Conservation (phyloP, 208 protist genomes). For the Zelonia costaricensis region DNA sequence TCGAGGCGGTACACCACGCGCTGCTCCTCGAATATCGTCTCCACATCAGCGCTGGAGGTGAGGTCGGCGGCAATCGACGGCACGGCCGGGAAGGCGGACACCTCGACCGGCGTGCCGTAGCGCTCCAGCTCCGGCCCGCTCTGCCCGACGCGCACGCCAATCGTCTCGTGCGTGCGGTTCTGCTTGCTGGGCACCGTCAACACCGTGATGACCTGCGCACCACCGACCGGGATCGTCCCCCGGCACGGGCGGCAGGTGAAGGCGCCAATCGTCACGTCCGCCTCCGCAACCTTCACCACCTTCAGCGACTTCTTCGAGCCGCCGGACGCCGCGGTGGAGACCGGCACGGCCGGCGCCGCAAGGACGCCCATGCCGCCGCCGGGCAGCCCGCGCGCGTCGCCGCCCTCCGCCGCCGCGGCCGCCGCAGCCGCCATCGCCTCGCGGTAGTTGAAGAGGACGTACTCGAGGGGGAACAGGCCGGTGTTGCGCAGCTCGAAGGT, state of each 20-base stretch:
- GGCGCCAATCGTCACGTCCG: conserved; percentile 63
- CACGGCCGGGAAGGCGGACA: conserved; percentile 92
- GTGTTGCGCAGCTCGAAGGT: conserved; percentile 91
- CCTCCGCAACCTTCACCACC: conserved; percentile 22
- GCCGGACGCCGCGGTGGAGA: not conserved
- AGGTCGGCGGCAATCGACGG: conserved; percentile 94
- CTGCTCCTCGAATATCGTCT: conserved; percentile 98
- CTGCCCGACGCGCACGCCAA: conserved; percentile 92
- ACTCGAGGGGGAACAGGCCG: conserved; percentile 84
- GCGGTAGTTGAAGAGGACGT: conserved; percentile 77
- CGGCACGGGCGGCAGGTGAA: conserved; percentile 74
- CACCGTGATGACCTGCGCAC: conserved; percentile 61
- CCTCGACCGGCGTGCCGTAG: conserved; percentile 87
- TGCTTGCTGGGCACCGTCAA: conserved; percentile 69
- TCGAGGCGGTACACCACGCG: conserved; percentile 87
- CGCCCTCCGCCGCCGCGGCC: not conserved
- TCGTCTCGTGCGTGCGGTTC: conserved; percentile 61
- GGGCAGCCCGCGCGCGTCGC: not conserved
- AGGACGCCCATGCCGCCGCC: not conserved
- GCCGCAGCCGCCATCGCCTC: conserved; percentile 22
- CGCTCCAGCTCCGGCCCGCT: conserved; percentile 72
- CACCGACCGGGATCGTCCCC: conserved; percentile 72
- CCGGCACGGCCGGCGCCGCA: not conserved
- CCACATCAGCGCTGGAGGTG: conserved; percentile 66
- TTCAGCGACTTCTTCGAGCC: conserved; percentile 24